Evolutionary conservation across 1,284 basidiomycete genomes (phyloP), one percentile per base, ranked within the genome.

Genomic region (Microbotryum intermedium): DNA sequence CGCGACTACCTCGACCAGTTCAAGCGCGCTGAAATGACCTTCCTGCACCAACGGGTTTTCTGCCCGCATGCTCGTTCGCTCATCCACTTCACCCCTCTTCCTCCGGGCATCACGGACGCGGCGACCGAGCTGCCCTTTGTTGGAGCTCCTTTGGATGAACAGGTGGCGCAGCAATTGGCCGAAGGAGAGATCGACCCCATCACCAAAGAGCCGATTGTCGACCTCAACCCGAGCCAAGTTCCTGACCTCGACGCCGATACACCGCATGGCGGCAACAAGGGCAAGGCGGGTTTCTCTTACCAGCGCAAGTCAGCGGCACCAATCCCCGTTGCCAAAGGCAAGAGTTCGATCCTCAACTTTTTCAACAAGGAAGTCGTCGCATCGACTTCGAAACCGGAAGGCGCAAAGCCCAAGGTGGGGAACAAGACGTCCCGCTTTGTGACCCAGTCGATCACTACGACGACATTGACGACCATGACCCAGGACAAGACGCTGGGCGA

Each of bases 31-130:
- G 93, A 98, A 74, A 85, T 87, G 63, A 94, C 92, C 30, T 99
- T 98, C 74, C 77, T 91, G 51, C 86, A 97, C 74, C 95, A 98
- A 73, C 81, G 92, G 52, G 92, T 98, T 48, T 98, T 87, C 73
- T 87, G 90, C 74, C 91, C 94, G 0, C 69, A 76, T 20, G 66
- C 77, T 39, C 79, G 84, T 72, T 76, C 74, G 53, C 77, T 95
- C 16, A 84, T 90, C 0, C 82, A 87, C 70, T 76, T 95, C 54
- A 83, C 79, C 29, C 81, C 83, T 2, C 74, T 82, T 11, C 77
- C 81, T 7, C 76, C 79, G 3, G 72, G 70, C 4, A 8, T 77
- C 74, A 30, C 83, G 83, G 34, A 39, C 6, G 34, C 34, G 13
- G 79, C 79, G 3, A 44, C 20, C 1, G 57, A 64, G 6, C 42